Percentiles rank a stretch among this genome's conserved stretches.
These are phyloP conservation scores for Cladosporium cucumerinum DNA, from an alignment of 2,329 filamentous ascomycete species.

Conservation along the genomic window DNA sequence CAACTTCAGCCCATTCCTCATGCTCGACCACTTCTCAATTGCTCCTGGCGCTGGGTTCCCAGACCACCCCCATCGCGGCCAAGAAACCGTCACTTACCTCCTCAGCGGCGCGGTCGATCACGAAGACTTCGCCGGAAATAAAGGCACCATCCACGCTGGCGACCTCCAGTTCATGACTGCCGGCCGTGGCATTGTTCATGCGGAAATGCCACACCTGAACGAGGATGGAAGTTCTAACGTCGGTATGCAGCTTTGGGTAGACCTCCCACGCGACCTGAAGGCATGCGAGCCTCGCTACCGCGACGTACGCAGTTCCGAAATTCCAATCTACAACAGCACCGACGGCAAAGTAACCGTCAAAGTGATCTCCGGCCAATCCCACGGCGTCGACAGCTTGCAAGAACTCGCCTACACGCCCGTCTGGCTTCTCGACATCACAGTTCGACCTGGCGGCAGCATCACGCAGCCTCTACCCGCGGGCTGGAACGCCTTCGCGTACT, in stretches of 20 bases:
- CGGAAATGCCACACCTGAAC: slow-evolving; percentile 87
- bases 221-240: slow-evolving; percentile 70
- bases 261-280: slow-evolving; percentile 79
- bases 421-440: slow-evolving; percentile 84
- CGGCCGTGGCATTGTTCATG: slow-evolving; percentile 85
- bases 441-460: slow-evolving; percentile 75
- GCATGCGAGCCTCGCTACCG: slow-evolving; percentile 88
- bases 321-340: slow-evolving; percentile 70
- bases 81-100: slow-evolving; percentile 88
- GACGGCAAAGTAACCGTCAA: slow-evolving; percentile 75
- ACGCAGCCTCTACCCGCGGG: slow-evolving; percentile 70
- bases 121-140: slow-evolving; percentile 85
- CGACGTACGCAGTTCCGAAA: slow-evolving; percentile 74
- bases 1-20: slow-evolving; percentile 89
- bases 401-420: slow-evolving; percentile 95
- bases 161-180: slow-evolving; percentile 98
- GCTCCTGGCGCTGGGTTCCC: slow-evolving; percentile 81
- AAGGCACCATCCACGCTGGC: slow-evolving; percentile 78
- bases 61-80: slow-evolving; percentile 78
- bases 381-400: slow-evolving; percentile 80
- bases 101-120: slow-evolving; percentile 83
- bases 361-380: slow-evolving; percentile 81
- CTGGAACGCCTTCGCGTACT: slow-evolving; percentile 91
- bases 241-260: slow-evolving; percentile 94
- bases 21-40: slow-evolving; percentile 91